Percentiles rank a stretch among this genome's conserved stretches.
phyloP scores from a whole-genome alignment of 352 stramenopile genomes.

The Phytophthora sansomeana region DNA sequence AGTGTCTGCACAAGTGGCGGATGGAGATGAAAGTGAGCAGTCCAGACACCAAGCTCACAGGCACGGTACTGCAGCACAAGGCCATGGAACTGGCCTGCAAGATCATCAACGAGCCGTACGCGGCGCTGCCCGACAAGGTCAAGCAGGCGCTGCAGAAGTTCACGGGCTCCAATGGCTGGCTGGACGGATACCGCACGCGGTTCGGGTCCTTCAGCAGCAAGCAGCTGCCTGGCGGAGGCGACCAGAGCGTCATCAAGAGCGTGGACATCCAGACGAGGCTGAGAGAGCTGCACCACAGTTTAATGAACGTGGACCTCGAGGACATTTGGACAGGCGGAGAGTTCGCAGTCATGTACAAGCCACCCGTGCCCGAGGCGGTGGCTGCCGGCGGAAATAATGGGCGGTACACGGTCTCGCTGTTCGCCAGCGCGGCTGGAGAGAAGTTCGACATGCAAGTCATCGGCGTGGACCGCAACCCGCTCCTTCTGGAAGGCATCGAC shows the following conservation, averaged over 20 bases:
- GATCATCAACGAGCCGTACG: slow-evolving; percentile 75
- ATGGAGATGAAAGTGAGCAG: slow-evolving; percentile 87
- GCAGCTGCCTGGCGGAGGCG: slow-evolving; percentile 44
- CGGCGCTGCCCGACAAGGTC: slow-evolving; percentile 75
- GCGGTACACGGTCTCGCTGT: slow-evolving; percentile 77
- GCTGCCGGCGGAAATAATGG: slow-evolving; percentile 27
- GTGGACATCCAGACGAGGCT: slow-evolving; percentile 88
- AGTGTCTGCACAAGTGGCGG: slow-evolving; percentile 89
- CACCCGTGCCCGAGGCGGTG: slow-evolving; percentile 19
- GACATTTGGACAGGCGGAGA: slow-evolving; percentile 86
- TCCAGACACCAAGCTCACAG: slow-evolving; percentile 82
- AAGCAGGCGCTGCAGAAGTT: slow-evolving; percentile 80
- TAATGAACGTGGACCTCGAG: slow-evolving; percentile 64
- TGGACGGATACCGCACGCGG: slow-evolving; percentile 85
- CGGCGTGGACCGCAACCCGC: slow-evolving; percentile 63
- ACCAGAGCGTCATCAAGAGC: slow-evolving; percentile 81
- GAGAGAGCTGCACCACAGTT: slow-evolving; percentile 79
- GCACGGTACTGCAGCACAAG: slow-evolving; percentile 83
- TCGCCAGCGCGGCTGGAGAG: slow-evolving; percentile 80
- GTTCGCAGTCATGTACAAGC: slow-evolving; percentile 78
- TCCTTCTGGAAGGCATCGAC: slow-evolving; percentile 70
- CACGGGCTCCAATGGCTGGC: slow-evolving; percentile 84
- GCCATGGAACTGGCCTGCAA: slow-evolving; percentile 86
- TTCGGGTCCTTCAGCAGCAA: slow-evolving; percentile 89
- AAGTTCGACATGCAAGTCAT: slow-evolving; percentile 88